Evolutionary conservation across 2,329 filamentous ascomycete species (phyloP).

Genomic region (Fusarium agapanthi): DNA sequence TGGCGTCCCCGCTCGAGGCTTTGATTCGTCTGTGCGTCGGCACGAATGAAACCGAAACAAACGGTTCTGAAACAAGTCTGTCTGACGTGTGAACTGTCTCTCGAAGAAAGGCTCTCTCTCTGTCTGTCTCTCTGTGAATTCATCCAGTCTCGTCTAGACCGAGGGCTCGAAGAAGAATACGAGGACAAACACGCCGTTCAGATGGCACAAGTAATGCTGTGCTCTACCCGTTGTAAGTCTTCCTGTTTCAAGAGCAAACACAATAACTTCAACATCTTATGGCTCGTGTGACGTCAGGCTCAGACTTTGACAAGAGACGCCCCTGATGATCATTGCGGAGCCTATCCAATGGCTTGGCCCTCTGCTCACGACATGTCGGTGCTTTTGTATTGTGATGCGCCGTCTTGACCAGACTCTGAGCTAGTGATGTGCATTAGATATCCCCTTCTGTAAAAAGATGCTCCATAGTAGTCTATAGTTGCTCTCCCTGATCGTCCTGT

Average conservation of each 20-base stretch:
- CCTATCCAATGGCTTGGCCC: slow-evolving; percentile 23
- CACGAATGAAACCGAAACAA: slow-evolving; percentile 34
- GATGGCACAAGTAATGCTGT: background rate
- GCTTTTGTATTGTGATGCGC: slow-evolving; percentile 33
- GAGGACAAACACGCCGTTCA: slow-evolving; percentile 10
- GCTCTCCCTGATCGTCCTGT: slow-evolving; percentile 21
- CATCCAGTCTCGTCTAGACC: background rate
- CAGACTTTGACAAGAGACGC: slow-evolving; percentile 1
- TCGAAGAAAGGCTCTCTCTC: background rate
- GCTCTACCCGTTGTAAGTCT: background rate
- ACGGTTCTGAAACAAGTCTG: slow-evolving; percentile 35
- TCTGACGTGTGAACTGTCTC: slow-evolving; percentile 16
- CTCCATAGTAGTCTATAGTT: background rate
- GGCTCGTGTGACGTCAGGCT: slow-evolving; percentile 29
- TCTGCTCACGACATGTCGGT: slow-evolving; percentile 6
- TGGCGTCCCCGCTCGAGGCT: slow-evolving; percentile 15
- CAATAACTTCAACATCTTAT: slow-evolving; percentile 1
- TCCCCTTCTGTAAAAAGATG: slow-evolving; percentile 24
- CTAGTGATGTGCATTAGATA: slow-evolving; percentile 33
- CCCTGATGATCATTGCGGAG: slow-evolving; percentile 33
- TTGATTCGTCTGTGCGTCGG: slow-evolving; percentile 11
- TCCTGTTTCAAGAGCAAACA: slow-evolving; percentile 34
- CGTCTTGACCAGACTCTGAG: slow-evolving; percentile 9
- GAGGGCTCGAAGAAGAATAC: background rate
- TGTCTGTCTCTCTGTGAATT: background rate